Percentiles rank a stretch among this genome's conserved stretches.
Evolutionary conservation across 2,329 filamentous ascomycete genomes (phyloP).

Genomic region (Dichotomopilus funicola): DNA sequence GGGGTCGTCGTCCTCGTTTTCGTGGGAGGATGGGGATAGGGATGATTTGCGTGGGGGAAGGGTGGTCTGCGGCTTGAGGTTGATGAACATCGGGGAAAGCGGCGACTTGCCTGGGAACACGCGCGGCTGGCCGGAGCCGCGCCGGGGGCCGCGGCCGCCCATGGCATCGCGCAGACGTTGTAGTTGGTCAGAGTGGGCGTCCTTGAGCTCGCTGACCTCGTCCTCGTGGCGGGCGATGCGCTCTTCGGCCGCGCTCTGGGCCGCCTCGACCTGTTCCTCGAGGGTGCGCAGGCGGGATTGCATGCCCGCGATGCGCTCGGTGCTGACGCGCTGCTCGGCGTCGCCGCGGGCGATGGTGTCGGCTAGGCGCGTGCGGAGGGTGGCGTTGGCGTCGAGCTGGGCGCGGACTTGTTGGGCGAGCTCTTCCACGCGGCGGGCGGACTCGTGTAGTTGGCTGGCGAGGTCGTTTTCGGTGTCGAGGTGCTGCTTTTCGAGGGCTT

Average conservation of each 20-base stretch:
- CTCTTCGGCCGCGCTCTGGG: slow-evolving; percentile 82
- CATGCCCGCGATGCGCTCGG: slow-evolving; percentile 73
- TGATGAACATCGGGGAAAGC: slow-evolving; percentile 54
- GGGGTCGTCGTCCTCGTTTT: not conserved
- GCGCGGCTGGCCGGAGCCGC: slow-evolving; percentile 19
- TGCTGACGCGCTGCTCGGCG: slow-evolving; percentile 71
- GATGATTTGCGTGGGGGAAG: not conserved
- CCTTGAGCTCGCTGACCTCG: slow-evolving; percentile 68
- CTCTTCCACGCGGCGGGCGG: slow-evolving; percentile 71
- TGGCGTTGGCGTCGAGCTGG: slow-evolving; percentile 72
- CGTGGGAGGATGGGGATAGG: slow-evolving; percentile 39
- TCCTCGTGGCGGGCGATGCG: slow-evolving; percentile 78
- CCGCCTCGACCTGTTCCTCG: slow-evolving; percentile 75
- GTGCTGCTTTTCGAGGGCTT: slow-evolving; percentile 48
- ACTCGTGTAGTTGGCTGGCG: slow-evolving; percentile 63
- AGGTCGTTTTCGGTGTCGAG: slow-evolving; percentile 57
- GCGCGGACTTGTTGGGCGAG: slow-evolving; percentile 71
- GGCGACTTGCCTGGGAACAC: slow-evolving; percentile 53
- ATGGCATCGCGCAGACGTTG: slow-evolving; percentile 58
- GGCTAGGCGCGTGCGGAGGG: slow-evolving; percentile 67
- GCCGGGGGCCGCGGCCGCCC: slow-evolving; percentile 33
- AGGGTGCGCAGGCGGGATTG: slow-evolving; percentile 73
- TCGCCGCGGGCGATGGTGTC: slow-evolving; percentile 80
- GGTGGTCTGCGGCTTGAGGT: not conserved
- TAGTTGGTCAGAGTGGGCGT: slow-evolving; percentile 70